Conservation (phyloP, 768 basidiomycete species). For the Strobilomyces dryophilus region DNA sequence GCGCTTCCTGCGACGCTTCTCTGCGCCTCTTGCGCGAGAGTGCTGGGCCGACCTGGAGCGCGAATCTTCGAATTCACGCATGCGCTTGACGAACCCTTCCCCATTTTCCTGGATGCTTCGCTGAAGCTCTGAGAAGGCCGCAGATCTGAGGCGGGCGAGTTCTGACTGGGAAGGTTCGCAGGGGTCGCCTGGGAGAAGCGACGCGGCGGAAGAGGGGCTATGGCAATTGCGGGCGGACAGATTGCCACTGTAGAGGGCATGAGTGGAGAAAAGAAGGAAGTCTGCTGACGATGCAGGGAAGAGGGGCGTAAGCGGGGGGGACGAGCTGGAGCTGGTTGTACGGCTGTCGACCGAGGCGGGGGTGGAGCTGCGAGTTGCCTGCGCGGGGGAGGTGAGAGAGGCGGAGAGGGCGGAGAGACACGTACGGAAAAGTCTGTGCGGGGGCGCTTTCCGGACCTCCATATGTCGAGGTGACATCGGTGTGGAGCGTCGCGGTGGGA, state of each 20-base stretch:
- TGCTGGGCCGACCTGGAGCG: slow-evolving; percentile 40
- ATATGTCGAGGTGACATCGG: slow-evolving; percentile 51
- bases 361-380: slow-evolving; percentile 27
- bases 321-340: slow-evolving; percentile 21
- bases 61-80: slow-evolving; percentile 66
- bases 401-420: neutral
- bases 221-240: slow-evolving; percentile 8
- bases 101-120: slow-evolving; percentile 59
- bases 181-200: slow-evolving; percentile 17
- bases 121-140: slow-evolving; percentile 63
- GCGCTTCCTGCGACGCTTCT: slow-evolving; percentile 42
- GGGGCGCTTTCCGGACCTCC: slow-evolving; percentile 52
- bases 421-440: slow-evolving; percentile 48
- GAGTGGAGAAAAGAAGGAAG: slow-evolving; percentile 41
- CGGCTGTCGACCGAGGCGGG: slow-evolving; percentile 28
- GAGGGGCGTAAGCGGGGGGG: slow-evolving; percentile 30
- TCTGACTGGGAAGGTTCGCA: slow-evolving; percentile 26
- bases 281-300: slow-evolving; percentile 49
- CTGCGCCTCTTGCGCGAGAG: slow-evolving; percentile 36
- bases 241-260: slow-evolving; percentile 7
- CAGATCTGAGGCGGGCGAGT: slow-evolving; percentile 48
- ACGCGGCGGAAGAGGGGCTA: slow-evolving; percentile 22
- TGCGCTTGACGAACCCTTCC: slow-evolving; percentile 64
- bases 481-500: slow-evolving; percentile 35
- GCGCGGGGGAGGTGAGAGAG: slow-evolving; percentile 8